A percentile compares a stretch with the other conserved stretches of the same genome.
phyloP scores from a whole-genome alignment of 1,284 basidiomycete species.

The Amylostereum areolatum region DNA sequence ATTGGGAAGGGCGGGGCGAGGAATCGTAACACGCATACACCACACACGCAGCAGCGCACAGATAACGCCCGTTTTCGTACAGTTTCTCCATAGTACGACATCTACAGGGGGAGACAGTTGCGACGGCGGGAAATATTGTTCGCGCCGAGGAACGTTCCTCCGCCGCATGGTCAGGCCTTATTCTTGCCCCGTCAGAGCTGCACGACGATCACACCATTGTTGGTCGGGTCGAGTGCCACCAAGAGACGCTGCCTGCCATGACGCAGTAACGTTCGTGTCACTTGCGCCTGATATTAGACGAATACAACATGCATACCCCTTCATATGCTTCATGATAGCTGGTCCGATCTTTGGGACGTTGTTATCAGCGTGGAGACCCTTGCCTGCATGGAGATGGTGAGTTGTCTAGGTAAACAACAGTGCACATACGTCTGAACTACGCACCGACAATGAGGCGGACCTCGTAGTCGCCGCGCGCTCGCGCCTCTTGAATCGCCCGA shows the following conservation, averaged over 20 bases:
- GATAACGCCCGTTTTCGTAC: too few relatives aligned
- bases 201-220: constrained; percentile 84
- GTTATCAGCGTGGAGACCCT: constrained; percentile 82
- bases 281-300: background rate
- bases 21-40: too few relatives aligned
- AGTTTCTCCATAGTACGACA: too few relatives aligned
- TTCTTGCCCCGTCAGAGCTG: constrained; percentile 52
- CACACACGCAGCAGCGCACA: too few relatives aligned
- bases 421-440: constrained; percentile 20
- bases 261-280: background rate
- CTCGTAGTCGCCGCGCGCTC: constrained; percentile 57
- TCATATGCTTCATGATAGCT: constrained; percentile 85
- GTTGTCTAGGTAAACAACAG: background rate
- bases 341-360: constrained; percentile 89
- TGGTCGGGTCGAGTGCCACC: constrained; percentile 77
- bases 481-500: constrained; percentile 62
- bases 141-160: constrained; percentile 42
- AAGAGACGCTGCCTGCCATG: constrained; percentile 65
- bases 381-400: constrained; percentile 42
- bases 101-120: too few relatives aligned
- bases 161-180: constrained; percentile 16
- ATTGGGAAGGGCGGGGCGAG: too few relatives aligned
- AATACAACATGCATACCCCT: constrained; percentile 44
- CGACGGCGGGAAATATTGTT: constrained; percentile 56
- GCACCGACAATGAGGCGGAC: constrained; percentile 84